Base-by-base conservation (phyloP, 2,329 filamentous ascomycete genomes). In the Xylariaceae sp. region DNA sequence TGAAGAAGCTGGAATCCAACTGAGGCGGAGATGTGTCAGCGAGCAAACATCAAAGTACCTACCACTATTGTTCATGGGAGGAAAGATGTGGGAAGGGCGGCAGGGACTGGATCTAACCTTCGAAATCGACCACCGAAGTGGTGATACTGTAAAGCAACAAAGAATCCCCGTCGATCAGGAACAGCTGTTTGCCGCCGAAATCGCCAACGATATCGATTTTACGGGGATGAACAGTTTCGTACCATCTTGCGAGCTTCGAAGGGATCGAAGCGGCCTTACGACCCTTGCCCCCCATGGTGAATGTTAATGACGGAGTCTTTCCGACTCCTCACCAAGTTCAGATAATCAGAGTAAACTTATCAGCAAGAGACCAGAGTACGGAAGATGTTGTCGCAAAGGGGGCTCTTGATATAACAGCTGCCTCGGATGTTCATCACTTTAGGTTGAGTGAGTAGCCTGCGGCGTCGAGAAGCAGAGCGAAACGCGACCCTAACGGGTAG, bases 121-220 rank as follows among this genome's bases (percentile, higher is more conserved):
- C 62, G 59, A 88, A 87, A 63, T 90, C 84, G 39, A 91, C 78
- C 19, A 78, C 74, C 10, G 77, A 72, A 59, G 86, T 76, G n/a
- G 73, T 71, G 45, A 90, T 80, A 62, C 80, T 85, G 54, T 87
- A 72, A 6, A 82, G 72, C 10, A 91, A 72, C n/a, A 91, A 68
- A 0, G 86, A 86, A 63, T 92, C 86, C 29, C 87, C 87, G 59
- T 91, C 85, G 29, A 91, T 78, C 19, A 86, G 72, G 65, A 90
- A 91, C 10, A 86, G 75, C 65, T 89, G 87, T 55, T 81, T 82
- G 19, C 88, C 87, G 3, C 85, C 86, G 69, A 88, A 91, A 65
- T 91, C 88, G 39, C 87, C 86, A 3, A 90, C 80, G 2, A 91
- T 77, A 61, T 89, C 85, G 26, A 88, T 76, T n/a, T 57, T 63